phyloP scores from a whole-genome alignment of 2,329 filamentous ascomycete species.

The Aspergillus sp. region DNA sequence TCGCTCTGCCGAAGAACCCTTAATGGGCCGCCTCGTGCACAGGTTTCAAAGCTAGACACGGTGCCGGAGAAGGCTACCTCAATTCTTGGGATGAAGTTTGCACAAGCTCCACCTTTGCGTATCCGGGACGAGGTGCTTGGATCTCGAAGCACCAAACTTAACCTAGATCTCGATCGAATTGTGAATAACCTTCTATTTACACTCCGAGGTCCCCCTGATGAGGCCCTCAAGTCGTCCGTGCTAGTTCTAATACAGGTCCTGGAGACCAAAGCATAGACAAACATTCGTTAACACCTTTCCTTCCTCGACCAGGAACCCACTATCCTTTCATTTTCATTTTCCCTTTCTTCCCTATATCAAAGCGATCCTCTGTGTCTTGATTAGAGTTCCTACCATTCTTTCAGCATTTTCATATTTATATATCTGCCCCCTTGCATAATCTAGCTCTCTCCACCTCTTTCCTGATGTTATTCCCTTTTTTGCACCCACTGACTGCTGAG shows the following conservation, averaged over 20 bases:
- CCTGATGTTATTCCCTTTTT: background rate
- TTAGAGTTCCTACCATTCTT: background rate
- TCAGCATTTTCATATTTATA: background rate
- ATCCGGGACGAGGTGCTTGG: constrained; percentile 32
- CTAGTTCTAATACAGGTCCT: constrained; percentile 40
- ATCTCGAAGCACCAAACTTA: constrained; percentile 31
- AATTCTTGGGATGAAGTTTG: constrained; percentile 33
- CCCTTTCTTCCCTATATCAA: background rate
- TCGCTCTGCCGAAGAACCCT: constrained; percentile 24
- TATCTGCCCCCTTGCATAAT: background rate
- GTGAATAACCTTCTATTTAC: constrained; percentile 38
- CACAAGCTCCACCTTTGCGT: constrained; percentile 23
- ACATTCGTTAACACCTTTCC: background rate
- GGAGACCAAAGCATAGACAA: constrained; percentile 27
- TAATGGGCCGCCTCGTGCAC: constrained; percentile 17
- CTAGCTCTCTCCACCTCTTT: background rate
- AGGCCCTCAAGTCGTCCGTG: constrained; percentile 37
- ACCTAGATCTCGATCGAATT: constrained; percentile 32
- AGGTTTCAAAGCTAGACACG: constrained; percentile 27
- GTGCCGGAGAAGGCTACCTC: constrained; percentile 35
- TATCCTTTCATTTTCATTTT: background rate
- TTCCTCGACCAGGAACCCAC: background rate
- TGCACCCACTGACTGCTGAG: background rate
- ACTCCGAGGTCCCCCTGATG: constrained; percentile 36
- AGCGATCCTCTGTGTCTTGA: background rate